A percentile compares a stretch with the other conserved stretches of the same genome.
Evolutionary conservation across 108 stramenopile species (phyloP).

Genomic region (Fragilariopsis cylindrus): DNA sequence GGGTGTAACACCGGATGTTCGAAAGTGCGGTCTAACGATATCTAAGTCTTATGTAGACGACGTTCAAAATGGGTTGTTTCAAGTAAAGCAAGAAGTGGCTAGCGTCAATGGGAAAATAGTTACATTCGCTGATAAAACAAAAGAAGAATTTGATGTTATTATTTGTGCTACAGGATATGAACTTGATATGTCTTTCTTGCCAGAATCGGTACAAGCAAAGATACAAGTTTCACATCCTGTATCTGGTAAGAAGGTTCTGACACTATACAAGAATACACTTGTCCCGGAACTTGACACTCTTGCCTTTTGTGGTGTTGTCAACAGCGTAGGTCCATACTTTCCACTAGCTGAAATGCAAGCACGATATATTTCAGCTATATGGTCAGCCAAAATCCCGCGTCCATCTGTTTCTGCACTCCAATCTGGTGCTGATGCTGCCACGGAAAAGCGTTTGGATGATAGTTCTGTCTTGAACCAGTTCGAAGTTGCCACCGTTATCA

Average conservation of each 20-base stretch:
- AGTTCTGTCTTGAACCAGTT: neutral
- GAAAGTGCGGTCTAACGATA: neutral
- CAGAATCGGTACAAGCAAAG: neutral
- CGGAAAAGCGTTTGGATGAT: neutral
- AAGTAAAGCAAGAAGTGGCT: neutral
- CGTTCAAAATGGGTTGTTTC: neutral
- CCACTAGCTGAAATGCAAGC: slow-evolving; percentile 18
- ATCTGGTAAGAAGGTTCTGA: slow-evolving; percentile 13
- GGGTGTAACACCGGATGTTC: neutral
- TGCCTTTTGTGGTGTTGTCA: slow-evolving; percentile 5
- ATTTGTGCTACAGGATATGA: slow-evolving; percentile 20
- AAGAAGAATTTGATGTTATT: slow-evolving; percentile 1
- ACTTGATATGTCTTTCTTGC: slow-evolving; percentile 7
- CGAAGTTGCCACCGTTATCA: neutral
- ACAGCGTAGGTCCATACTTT: slow-evolving; percentile 7
- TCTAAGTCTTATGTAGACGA: neutral
- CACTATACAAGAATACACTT: slow-evolving; percentile 12
- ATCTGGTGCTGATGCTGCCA: neutral
- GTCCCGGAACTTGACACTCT: slow-evolving; percentile 17
- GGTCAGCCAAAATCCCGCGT: neutral
- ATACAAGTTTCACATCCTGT: neutral
- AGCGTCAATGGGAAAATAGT: neutral
- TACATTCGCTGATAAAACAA: neutral
- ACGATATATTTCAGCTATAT: slow-evolving; percentile 11
- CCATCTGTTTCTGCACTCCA: neutral